Conservation (phyloP, 345 rosid genomes). For the Streptanthus diversifolius region DNA sequence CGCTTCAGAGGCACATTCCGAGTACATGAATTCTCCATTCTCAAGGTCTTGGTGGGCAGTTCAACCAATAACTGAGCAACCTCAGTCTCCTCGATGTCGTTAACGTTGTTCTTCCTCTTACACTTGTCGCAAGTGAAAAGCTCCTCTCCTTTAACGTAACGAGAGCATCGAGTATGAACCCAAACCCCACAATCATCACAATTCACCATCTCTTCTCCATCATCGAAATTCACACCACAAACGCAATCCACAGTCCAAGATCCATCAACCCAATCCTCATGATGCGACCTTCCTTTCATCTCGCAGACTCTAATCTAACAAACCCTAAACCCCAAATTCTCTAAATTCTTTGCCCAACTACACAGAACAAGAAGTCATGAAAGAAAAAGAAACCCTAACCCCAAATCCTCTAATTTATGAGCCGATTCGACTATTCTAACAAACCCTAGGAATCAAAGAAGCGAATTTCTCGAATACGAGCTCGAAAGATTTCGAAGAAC, state of each 20-base stretch:
- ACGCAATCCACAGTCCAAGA: slow-evolving; percentile 99
- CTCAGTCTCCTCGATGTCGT: slow-evolving; percentile 74
- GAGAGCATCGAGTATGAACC: slow-evolving; percentile 98
- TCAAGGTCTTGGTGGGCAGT: slow-evolving; percentile 76
- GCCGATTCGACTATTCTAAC: neutral
- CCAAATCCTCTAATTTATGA: neutral
- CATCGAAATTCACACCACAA: slow-evolving; percentile 92
- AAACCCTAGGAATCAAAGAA: slow-evolving; percentile 20
- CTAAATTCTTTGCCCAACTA: neutral
- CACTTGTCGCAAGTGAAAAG: slow-evolving; percentile 91
- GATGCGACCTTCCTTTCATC: slow-evolving; percentile 45
- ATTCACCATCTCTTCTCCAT: slow-evolving; percentile 99
- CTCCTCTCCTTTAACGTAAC: slow-evolving; percentile 80
- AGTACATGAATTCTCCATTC: slow-evolving; percentile 53
- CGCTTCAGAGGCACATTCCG: slow-evolving; percentile 36
- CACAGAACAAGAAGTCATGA: neutral
- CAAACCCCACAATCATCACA: slow-evolving; percentile 98
- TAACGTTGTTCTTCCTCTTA: slow-evolving; percentile 54
- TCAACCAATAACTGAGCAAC: slow-evolving; percentile 91
- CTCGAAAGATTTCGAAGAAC: neutral
- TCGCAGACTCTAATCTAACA: slow-evolving; percentile 2
- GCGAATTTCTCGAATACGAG: neutral
- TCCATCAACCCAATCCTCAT: slow-evolving; percentile 96
- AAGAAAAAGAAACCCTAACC: neutral
- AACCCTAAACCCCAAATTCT: slow-evolving; percentile 29